These are phyloP conservation scores for Penicillium sp. DNA, from an alignment of 2,329 filamentous ascomycete species.

Conservation along the genomic window DNA sequence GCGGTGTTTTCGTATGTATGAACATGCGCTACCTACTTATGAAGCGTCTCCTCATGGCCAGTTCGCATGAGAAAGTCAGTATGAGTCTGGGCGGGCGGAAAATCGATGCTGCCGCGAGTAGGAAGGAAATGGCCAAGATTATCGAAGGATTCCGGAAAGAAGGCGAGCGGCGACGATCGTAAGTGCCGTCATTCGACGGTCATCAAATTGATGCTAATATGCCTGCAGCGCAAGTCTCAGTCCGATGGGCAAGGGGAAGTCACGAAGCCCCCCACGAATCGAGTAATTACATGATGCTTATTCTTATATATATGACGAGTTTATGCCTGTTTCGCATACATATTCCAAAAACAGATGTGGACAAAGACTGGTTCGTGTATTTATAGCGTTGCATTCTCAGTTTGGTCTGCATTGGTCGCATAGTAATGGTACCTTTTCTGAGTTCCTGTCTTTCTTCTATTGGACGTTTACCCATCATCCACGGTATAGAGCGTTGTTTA, in stretches of 20 bases:
- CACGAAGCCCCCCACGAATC: constrained; percentile 21
- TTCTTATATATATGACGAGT: constrained; percentile 5
- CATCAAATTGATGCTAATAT: not conserved
- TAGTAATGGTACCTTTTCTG: not conserved
- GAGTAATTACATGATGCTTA: constrained; percentile 15
- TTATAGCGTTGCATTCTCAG: constrained; percentile 3
- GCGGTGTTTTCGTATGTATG: constrained; percentile 92
- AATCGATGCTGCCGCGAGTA: constrained; percentile 71
- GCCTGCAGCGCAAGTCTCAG: constrained; percentile 15
- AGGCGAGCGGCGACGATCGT: constrained; percentile 77
- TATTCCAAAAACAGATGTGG: constrained; percentile 1
- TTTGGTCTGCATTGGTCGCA: not conserved
- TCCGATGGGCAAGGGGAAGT: constrained; percentile 23
- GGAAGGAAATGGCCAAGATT: constrained; percentile 86
- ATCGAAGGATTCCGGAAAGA: constrained; percentile 84
- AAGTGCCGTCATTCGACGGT: constrained; percentile 44
- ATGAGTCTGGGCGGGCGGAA: constrained; percentile 88
- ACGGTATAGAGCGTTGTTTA: no score
- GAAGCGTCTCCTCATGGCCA: constrained; percentile 71
- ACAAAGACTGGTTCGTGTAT: constrained; percentile 1
- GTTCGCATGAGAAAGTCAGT: constrained; percentile 77
- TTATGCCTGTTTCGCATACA: constrained; percentile 5
- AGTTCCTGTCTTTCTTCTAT: not conserved
- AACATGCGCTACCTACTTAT: constrained; percentile 91
- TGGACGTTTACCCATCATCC: not conserved